A percentile compares a stretch with the other conserved stretches of the same genome.
phyloP scores from a whole-genome alignment of 192 early-diverging fungal genomes.

The Umbelopsis sp. region DNA sequence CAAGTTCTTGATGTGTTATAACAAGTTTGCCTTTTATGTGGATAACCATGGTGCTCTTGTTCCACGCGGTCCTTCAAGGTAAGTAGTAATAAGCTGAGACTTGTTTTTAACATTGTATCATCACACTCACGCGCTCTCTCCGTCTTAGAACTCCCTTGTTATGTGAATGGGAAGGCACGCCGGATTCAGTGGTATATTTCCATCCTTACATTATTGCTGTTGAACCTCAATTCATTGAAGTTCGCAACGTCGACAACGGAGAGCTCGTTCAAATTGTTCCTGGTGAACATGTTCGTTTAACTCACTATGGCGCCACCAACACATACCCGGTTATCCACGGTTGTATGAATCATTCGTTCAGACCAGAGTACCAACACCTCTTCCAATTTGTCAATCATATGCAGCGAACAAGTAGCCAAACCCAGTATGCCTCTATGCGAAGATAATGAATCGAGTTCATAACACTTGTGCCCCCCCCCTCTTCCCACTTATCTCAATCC shows the following conservation, averaged over 20 bases:
- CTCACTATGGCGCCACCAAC: conserved; percentile 27
- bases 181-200: conserved; percentile 51
- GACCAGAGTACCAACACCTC: conserved; percentile 33
- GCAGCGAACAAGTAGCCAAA: conserved; percentile 12
- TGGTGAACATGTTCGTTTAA: conserved; percentile 58
- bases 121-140: neutral
- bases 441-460: neutral
- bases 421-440: conserved; percentile 8
- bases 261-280: conserved; percentile 60
- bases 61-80: conserved; percentile 54
- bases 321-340: conserved; percentile 24
- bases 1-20: conserved; percentile 87
- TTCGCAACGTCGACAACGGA: conserved; percentile 79
- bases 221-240: conserved; percentile 88
- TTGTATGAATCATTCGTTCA: conserved; percentile 31
- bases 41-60: conserved; percentile 74
- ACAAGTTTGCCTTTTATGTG: conserved; percentile 93
- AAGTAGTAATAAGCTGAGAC: conserved; percentile 48
- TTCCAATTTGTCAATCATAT: conserved; percentile 30
- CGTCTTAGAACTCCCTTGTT: conserved; percentile 20
- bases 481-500: no score
- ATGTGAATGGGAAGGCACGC: conserved; percentile 43
- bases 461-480: no score
- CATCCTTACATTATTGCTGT: conserved; percentile 90
- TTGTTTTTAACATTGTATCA: conserved; percentile 23